Evolutionary conservation across 2,329 filamentous ascomycete genomes (phyloP).

Genomic region (Rhinocladiella similis): DNA sequence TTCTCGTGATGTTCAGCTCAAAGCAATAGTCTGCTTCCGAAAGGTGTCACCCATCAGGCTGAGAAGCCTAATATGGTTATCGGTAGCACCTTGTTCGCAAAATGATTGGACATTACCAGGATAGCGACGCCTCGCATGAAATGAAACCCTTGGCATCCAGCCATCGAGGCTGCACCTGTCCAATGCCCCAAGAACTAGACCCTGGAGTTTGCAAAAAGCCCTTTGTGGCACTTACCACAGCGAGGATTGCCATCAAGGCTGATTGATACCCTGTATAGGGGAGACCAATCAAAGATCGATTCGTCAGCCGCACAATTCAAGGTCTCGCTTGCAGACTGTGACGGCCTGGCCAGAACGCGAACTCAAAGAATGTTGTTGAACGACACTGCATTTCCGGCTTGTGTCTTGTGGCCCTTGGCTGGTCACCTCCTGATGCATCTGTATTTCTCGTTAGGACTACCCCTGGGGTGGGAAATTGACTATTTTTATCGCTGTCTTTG

Average conservation of each 20-base stretch:
- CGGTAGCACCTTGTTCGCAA: too few relatives aligned
- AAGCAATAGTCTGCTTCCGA: background rate
- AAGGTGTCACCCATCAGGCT: background rate
- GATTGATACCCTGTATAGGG: too few relatives aligned
- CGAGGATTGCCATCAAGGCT: too few relatives aligned
- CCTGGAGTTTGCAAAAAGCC: too few relatives aligned
- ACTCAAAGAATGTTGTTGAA: background rate
- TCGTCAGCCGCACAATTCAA: background rate
- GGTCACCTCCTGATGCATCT: background rate
- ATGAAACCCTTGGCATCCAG: too few relatives aligned
- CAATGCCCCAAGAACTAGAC: too few relatives aligned
- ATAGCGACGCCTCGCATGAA: too few relatives aligned
- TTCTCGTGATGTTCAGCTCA: background rate
- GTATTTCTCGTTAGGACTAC: background rate
- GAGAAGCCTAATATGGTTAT: background rate
- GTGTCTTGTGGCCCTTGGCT: background rate
- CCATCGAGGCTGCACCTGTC: too few relatives aligned
- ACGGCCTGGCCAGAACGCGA: background rate
- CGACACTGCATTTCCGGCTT: background rate
- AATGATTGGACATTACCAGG: too few relatives aligned
- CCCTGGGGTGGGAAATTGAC: background rate
- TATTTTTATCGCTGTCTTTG: background rate
- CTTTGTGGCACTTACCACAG: too few relatives aligned
- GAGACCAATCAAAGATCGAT: too few relatives aligned
- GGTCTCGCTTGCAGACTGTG: background rate